Conservation (phyloP, 306 rosid genomes). For the Begonia masoniana region DNA sequence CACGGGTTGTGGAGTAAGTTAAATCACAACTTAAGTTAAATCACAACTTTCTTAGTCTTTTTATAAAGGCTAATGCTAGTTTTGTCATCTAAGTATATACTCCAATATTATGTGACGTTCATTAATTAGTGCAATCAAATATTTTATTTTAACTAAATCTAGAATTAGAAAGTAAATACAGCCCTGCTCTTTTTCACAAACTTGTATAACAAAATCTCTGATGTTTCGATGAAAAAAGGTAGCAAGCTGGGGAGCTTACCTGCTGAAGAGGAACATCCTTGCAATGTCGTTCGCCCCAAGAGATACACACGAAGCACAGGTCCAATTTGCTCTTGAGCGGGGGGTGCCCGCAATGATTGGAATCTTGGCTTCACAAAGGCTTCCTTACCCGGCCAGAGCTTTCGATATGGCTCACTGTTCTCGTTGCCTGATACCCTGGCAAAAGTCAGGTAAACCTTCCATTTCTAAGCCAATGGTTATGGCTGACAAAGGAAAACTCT, state of each 20-base stretch:
- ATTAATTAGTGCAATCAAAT: neutral
- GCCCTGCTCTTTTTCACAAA: neutral
- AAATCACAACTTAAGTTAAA: constrained; percentile 17
- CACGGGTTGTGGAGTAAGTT: constrained; percentile 97
- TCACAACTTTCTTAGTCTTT: no score
- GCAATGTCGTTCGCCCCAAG: constrained; percentile 97
- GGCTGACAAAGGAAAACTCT: no score
- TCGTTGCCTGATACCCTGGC: constrained; percentile 90
- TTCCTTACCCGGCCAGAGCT: constrained; percentile 88
- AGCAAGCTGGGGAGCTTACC: constrained; percentile 96
- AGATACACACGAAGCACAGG: constrained; percentile 95
- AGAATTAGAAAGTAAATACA: no score
- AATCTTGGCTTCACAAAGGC: constrained; percentile 65
- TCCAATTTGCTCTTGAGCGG: constrained; percentile 87
- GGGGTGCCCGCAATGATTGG: constrained; percentile 99
- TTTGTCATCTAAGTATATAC: no score
- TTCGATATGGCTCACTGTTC: constrained; percentile 99
- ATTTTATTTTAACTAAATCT: no score
- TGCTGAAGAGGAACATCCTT: constrained; percentile 63
- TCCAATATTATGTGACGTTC: no score
- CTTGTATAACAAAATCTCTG: constrained; percentile 1
- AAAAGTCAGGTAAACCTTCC: constrained; percentile 26
- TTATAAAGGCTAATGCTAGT: no score
- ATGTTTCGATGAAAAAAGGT: constrained; percentile 38
- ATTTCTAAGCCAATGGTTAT: no score